Evolutionary conservation across 257 asterid genomes (phyloP), one percentile per base, ranked within the genome.

Genomic region (Pogostemon cablin): DNA sequence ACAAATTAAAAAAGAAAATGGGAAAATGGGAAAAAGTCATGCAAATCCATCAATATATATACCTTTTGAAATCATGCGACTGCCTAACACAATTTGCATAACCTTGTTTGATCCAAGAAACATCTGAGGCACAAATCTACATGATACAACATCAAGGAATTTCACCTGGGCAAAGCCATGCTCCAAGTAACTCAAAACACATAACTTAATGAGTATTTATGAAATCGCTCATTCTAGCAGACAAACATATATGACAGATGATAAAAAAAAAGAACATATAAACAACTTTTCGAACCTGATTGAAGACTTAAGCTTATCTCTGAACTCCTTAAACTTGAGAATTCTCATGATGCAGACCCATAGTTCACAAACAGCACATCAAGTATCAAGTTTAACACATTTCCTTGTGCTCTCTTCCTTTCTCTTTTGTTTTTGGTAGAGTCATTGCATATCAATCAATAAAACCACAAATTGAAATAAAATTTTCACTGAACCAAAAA

Each of bases 281-380:
- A 54, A 20, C 5, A 44, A 20, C 17, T 11, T 43, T 39, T 0
- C 76, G 8, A 17, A 90, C 98, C 98, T 89, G 93, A 97, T 86
- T 4, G 93, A 84, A 70, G 97, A 80, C 80, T 89, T 95, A 34
- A 89, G 90, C 81, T 86, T 86, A 41, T 88, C 97, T 74, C 90
- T 89, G 80, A 95, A 95, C 79, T 88, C 96, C 85, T 91, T 89
- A 72, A 95, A 95, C 85, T 89, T 95, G 79, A 95, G 95, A 88
- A 91, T 95, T 81, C 99, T 88, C 99, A 95, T 95, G 83, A 95
- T 12, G 74, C 87, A 1, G 96, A 87, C 34, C 77, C 86, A 46
- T 85, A 88, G 69, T 85, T 89, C 35, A 91, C 97, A 15, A 12
- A 80, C 81, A 9, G 97, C 15, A 15, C 89, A 63, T 95, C 96